Conservation (phyloP, 306 rosid species). For the Luffa acutangula region DNA sequence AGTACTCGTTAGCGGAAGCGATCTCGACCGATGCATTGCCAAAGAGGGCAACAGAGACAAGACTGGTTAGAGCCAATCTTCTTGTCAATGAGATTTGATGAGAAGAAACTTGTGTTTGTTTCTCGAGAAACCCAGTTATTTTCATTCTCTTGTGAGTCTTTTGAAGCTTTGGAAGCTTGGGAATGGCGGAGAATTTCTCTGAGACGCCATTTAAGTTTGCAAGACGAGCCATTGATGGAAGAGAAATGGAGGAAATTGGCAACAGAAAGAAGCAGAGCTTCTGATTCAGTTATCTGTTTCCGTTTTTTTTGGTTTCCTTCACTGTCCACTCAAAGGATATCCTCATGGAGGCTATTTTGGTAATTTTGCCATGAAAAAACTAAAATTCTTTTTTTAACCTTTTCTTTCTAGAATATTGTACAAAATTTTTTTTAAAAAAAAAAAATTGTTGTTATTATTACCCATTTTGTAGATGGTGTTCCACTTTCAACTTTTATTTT, state of each 20-base stretch:
- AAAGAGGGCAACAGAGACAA: constrained; percentile 48
- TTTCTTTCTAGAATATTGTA: background rate
- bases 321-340: constrained; percentile 41
- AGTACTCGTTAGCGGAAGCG: constrained; percentile 59
- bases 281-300: constrained; percentile 25
- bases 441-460: no score
- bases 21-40: constrained; percentile 19
- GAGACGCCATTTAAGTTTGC: constrained; percentile 57
- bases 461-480: no score
- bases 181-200: constrained; percentile 30
- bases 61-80: constrained; percentile 51
- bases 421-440: no score
- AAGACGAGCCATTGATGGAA: constrained; percentile 43
- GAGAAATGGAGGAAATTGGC: constrained; percentile 6
- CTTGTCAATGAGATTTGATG: constrained; percentile 40
- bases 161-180: constrained; percentile 26
- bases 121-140: constrained; percentile 26
- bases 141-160: constrained; percentile 21
- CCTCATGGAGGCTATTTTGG: constrained; percentile 28
- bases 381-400: background rate
- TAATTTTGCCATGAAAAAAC: background rate
- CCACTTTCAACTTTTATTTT: no score
- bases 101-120: constrained; percentile 22
- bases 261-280: constrained; percentile 3
- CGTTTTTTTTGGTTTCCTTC: constrained; percentile 22